Conservation (phyloP, 345 rosid species). For the Excoecaria agallocha region DNA sequence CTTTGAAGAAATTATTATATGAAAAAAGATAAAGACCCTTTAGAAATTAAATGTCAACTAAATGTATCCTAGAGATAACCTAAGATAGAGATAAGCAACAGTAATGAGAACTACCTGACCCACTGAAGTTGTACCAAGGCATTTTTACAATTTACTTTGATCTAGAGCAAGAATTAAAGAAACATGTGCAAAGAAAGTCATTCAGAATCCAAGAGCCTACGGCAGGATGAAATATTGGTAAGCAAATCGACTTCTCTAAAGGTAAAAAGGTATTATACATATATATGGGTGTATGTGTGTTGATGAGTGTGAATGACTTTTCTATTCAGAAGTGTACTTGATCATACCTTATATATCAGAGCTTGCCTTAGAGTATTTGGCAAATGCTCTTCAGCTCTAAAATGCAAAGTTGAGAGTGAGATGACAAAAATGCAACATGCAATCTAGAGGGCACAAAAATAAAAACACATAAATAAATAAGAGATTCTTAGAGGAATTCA, state of each 20-base stretch:
- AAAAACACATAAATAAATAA: not conserved
- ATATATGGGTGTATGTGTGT: not conserved
- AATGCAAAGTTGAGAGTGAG: conserved; percentile 19
- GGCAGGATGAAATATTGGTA: conserved; percentile 17
- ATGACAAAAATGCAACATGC: conserved; percentile 13
- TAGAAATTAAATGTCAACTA: conserved; percentile 10
- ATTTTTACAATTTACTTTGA: conserved; percentile 86
- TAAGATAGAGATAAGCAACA: conserved; percentile 8
- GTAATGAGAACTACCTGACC: conserved; percentile 64
- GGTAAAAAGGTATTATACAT: conserved; percentile 4
- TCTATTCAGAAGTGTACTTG: not conserved
- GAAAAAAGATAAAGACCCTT: not conserved
- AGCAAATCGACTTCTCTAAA: conserved; percentile 16
- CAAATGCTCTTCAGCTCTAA: conserved; percentile 94
- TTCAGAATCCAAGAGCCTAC: conserved; percentile 85
- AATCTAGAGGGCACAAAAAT: too few relatives aligned
- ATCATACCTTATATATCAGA: conserved; percentile 74
- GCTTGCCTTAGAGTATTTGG: conserved; percentile 94
- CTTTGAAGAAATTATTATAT: not conserved
- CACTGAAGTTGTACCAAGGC: conserved; percentile 95
- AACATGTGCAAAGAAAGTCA: conserved; percentile 91
- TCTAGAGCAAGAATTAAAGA: conserved; percentile 94
- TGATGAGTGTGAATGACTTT: not conserved
- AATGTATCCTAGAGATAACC: conserved; percentile 6
- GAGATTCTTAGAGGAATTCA: conserved; percentile 3